phyloP scores from a whole-genome alignment of 768 basidiomycete genomes.

The Leccinum imitatum region DNA sequence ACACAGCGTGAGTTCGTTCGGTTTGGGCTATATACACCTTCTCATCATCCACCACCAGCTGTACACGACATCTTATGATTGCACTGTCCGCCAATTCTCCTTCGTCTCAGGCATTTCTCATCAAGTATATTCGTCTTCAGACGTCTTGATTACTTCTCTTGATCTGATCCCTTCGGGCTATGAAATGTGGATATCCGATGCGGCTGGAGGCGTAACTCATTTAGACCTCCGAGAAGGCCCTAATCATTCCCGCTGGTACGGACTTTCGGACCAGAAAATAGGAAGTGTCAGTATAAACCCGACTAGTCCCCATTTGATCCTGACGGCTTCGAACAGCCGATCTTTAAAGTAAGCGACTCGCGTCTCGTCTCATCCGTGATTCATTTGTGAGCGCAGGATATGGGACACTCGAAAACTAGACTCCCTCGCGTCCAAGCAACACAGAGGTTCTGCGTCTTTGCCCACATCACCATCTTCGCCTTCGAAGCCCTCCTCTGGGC shows the following conservation, averaged over 20 bases:
- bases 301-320: slow-evolving; percentile 56
- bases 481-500: slow-evolving; percentile 6
- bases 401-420: slow-evolving; percentile 77
- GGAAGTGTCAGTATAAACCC: slow-evolving; percentile 83
- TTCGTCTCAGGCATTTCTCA: slow-evolving; percentile 70
- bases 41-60: slow-evolving; percentile 44
- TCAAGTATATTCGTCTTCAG: slow-evolving; percentile 60
- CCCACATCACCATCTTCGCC: slow-evolving; percentile 30
- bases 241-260: slow-evolving; percentile 58
- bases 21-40: background rate
- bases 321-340: slow-evolving; percentile 78
- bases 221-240: slow-evolving; percentile 68
- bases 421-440: slow-evolving; percentile 35
- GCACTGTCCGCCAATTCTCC: slow-evolving; percentile 69
- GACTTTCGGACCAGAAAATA: slow-evolving; percentile 69
- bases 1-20: slow-evolving; percentile 53
- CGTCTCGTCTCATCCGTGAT: background rate
- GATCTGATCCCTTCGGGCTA: slow-evolving; percentile 67
- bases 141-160: slow-evolving; percentile 65
- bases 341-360: slow-evolving; percentile 54
- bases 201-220: slow-evolving; percentile 67
- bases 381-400: slow-evolving; percentile 44
- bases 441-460: slow-evolving; percentile 18
- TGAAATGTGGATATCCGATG: slow-evolving; percentile 86
- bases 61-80: slow-evolving; percentile 82